A percentile compares a stretch with the other conserved stretches of the same genome.
Evolutionary conservation across 108 stramenopile species (phyloP).

Genomic region (Cyclotella sp.): DNA sequence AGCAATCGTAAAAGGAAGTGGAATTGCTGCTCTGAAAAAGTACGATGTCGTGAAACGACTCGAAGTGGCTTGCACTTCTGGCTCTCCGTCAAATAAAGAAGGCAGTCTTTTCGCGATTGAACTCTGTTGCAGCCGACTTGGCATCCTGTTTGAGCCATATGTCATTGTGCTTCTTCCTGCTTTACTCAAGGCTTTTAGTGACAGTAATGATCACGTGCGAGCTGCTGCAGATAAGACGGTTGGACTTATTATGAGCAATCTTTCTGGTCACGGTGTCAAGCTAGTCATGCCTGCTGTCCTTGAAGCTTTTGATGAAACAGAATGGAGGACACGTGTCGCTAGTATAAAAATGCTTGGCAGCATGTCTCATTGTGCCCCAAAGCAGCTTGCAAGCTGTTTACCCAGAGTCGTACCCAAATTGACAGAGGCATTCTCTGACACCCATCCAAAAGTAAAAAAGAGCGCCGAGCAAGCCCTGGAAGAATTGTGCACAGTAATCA

Average conservation of each 20-base stretch:
- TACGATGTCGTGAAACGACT: conserved; percentile 88
- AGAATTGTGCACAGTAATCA: conserved; percentile 95
- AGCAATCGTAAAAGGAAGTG: conserved; percentile 98
- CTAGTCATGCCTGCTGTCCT: conserved; percentile 96
- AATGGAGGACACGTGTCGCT: conserved; percentile 98
- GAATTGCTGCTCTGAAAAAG: conserved; percentile 94
- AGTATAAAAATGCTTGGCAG: conserved; percentile 96
- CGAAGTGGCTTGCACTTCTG: conserved; percentile 84
- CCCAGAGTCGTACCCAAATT: conserved; percentile 98
- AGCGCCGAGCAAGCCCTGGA: conserved; percentile 92
- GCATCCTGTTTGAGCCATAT: conserved; percentile 98
- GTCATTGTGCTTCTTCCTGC: conserved; percentile 96
- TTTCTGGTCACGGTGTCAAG: conserved; percentile 97
- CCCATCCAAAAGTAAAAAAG: conserved; percentile 96
- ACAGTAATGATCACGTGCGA: conserved; percentile 92
- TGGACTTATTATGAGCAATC: conserved; percentile 95
- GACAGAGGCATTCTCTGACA: conserved; percentile 95
- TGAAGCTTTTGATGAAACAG: conserved; percentile 89
- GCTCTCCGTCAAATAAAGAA: conserved; percentile 77
- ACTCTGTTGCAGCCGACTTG: conserved; percentile 87
- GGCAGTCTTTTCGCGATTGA: conserved; percentile 97
- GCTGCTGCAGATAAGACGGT: conserved; percentile 89
- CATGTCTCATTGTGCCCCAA: conserved; percentile 98
- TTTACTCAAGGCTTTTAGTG: conserved; percentile 94
- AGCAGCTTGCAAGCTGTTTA: conserved; percentile 95